Evolutionary conservation across 2,329 filamentous ascomycete species (phyloP).

Genomic region (Colletotrichum sp.): DNA sequence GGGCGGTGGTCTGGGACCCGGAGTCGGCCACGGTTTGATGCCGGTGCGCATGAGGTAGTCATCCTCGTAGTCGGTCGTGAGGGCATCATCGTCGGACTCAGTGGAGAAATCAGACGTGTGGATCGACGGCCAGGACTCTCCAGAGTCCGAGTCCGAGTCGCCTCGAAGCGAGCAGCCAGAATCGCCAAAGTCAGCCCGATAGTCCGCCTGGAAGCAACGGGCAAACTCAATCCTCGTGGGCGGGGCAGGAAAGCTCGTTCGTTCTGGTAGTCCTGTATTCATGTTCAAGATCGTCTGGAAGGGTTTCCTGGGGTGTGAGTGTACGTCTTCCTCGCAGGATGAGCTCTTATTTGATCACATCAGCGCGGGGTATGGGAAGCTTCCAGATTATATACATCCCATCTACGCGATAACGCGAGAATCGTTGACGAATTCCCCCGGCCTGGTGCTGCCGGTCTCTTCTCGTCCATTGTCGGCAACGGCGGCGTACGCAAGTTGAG

Average conservation of each 20-base stretch:
- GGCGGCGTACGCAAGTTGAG: not conserved
- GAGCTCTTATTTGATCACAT: not conserved
- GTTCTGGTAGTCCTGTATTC: not conserved
- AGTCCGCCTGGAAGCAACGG: too few species aligned
- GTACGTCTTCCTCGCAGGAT: too few species aligned
- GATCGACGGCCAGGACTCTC: not conserved
- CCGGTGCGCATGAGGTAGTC: not conserved
- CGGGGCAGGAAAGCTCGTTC: too few species aligned
- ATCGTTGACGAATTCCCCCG: accelerated
- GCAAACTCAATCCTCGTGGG: too few species aligned
- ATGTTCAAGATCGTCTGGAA: not conserved
- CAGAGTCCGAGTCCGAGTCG: not conserved
- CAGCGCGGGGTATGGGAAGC: not conserved
- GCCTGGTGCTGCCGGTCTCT: not conserved
- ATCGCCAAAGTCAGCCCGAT: too few species aligned
- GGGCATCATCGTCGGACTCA: not conserved
- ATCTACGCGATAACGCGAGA: not conserved
- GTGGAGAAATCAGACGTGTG: not conserved
- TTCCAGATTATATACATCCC: not conserved
- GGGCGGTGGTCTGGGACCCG: not conserved
- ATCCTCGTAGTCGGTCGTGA: not conserved
- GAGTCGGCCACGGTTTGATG: not conserved
- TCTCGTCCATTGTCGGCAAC: not conserved
- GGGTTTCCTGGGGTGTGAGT: too few species aligned
- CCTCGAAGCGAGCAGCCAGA: accelerated